A percentile compares a stretch with the other conserved stretches of the same genome.
Conservation (phyloP, 768 basidiomycete species). For the Phylloporus arenicola region DNA sequence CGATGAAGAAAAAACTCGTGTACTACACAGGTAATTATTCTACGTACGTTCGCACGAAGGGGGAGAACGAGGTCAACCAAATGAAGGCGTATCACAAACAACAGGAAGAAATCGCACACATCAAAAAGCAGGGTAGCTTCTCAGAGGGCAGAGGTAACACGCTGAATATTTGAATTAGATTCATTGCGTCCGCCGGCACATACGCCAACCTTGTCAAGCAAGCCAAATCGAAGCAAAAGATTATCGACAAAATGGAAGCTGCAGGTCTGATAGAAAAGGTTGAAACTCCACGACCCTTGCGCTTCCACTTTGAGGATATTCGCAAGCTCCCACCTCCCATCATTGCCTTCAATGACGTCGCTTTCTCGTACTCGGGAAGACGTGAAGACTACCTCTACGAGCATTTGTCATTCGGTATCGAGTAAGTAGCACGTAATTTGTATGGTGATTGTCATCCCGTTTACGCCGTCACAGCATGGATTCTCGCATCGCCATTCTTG, state of each 20-base stretch:
- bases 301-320: slow-evolving; percentile 96
- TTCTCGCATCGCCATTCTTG: slow-evolving; percentile 91
- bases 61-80: slow-evolving; percentile 98
- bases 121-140: slow-evolving; percentile 72
- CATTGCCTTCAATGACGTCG: slow-evolving; percentile 91
- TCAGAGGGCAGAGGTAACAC: not conserved
- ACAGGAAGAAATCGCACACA: slow-evolving; percentile 96
- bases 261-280: slow-evolving; percentile 94
- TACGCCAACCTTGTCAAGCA: slow-evolving; percentile 98
- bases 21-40: slow-evolving; percentile 97
- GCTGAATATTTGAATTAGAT: slow-evolving; percentile 40
- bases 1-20: slow-evolving; percentile 83
- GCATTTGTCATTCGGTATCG: slow-evolving; percentile 93
- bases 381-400: slow-evolving; percentile 84
- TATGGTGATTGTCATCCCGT: slow-evolving; percentile 4
- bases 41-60: slow-evolving; percentile 93
- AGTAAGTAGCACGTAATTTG: slow-evolving; percentile 50
- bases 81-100: slow-evolving; percentile 99
- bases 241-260: slow-evolving; percentile 99
- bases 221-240: slow-evolving; percentile 99
- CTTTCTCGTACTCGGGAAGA: slow-evolving; percentile 92
- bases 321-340: slow-evolving; percentile 92
- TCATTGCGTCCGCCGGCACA: slow-evolving; percentile 99
- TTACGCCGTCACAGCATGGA: slow-evolving; percentile 60
- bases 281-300: slow-evolving; percentile 63